phyloP scores from a whole-genome alignment of 2,329 filamentous ascomycete genomes.

The Aspergillus tamarii region DNA sequence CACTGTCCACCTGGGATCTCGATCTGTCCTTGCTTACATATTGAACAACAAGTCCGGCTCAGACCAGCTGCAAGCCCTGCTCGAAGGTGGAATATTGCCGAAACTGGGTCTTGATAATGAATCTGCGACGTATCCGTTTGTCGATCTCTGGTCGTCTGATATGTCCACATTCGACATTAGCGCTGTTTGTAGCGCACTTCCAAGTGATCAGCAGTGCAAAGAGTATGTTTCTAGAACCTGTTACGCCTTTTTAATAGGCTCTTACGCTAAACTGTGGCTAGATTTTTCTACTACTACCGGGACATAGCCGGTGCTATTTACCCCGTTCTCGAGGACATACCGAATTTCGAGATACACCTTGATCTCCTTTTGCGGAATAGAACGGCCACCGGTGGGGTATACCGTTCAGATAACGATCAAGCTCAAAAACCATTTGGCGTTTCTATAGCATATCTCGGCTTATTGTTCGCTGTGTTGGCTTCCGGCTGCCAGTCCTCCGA shows the following conservation, averaged over 20 bases:
- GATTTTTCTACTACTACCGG: conserved; percentile 61
- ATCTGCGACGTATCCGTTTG: conserved; percentile 66
- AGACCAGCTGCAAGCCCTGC: conserved; percentile 55
- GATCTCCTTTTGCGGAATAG: conserved; percentile 58
- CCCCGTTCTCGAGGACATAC: conserved; percentile 61
- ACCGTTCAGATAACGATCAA: conserved; percentile 49
- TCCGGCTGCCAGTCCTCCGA: conserved; percentile 65
- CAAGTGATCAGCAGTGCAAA: conserved; percentile 61
- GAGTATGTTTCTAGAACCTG: conserved; percentile 39
- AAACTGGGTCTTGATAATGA: conserved; percentile 67
- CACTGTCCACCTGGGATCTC: conserved; percentile 64
- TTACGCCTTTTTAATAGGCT: too few species aligned
- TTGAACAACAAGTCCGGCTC: conserved; percentile 56
- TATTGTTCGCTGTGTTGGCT: conserved; percentile 65
- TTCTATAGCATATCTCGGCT: conserved; percentile 60
- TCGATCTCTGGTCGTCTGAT: conserved; percentile 66
- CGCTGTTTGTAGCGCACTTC: conserved; percentile 62
- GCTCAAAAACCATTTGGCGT: conserved; percentile 61
- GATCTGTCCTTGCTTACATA: conserved; percentile 65
- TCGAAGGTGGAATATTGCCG: conserved; percentile 64
- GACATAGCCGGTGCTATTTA: conserved; percentile 64
- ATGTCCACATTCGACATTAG: conserved; percentile 60
- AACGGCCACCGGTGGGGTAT: conserved; percentile 45
- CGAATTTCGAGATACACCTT: conserved; percentile 58
- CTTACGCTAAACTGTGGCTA: conserved; percentile 23